Base-by-base conservation (phyloP, 805 yeast species). In the Yarrowia keelungensis region DNA sequence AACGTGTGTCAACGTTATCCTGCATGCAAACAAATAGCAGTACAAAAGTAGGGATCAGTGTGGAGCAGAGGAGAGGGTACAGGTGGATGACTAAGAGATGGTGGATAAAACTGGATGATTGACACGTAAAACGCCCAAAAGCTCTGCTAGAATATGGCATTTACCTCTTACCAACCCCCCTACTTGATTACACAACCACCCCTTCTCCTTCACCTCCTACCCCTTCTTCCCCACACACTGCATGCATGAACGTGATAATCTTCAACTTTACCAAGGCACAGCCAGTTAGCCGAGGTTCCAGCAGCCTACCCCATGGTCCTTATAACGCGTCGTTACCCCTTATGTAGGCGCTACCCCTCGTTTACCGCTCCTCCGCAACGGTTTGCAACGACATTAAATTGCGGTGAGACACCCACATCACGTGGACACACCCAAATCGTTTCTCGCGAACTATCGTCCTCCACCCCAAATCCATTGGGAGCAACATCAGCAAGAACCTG, bases 171-270 rank as follows among this genome's bases (percentile, higher is more conserved):
- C 32, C 7, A 26, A 26, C 7, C 32, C 7, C 7, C 32, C 7
- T 26, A 26, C 32, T 26, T 26, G 32, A 26, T 26, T 26, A 1
- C 7, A 26, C 32, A 26, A 5, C 32, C 32, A 26, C 32, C 32
- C 32, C 32, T 26, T 26, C 7, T 26, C 32, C 32, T 26, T 26
- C 32, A 26, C 32, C 32, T 38, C 12, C 12, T 10, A n/a, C 50
- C 50, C 65, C 65, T 59, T 42, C 51, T 59, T 59, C 65, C 65
- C 65, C 65, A 59, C 62, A 56, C 65, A 59, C 62, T 59, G 65
- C 65, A 59, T 59, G 65, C 65, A 59, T 59, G 65, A 59, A 59
- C 65, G 65, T 59, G 65, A 59, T 59, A 59, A 45, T 59, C 62
- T 41, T 56, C 65, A 59, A 59, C 65, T 59, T 59, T 35, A 59